These are phyloP conservation scores for Excoecaria agallocha DNA, from an alignment of 345 rosid species.

Conservation along the genomic window DNA sequence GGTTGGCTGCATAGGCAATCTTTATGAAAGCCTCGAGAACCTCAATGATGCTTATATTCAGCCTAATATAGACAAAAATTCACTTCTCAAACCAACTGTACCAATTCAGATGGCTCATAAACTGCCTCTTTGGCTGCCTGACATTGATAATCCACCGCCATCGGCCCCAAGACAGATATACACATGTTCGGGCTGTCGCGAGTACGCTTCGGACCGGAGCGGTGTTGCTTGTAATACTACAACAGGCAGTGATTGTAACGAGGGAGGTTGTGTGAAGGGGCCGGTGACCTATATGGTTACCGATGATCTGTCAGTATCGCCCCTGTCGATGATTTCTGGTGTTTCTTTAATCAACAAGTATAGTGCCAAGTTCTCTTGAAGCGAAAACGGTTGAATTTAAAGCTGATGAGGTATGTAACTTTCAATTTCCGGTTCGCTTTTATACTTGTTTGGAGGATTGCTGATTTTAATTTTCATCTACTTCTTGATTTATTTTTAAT, in stretches of 20 bases:
- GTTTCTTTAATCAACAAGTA: slow-evolving; percentile 14
- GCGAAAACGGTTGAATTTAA: slow-evolving; percentile 19
- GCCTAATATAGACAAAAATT: slow-evolving; percentile 10
- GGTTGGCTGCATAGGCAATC: slow-evolving; percentile 21
- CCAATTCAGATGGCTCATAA: no score
- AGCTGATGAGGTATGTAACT: slow-evolving; percentile 1
- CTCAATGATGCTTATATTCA: slow-evolving; percentile 14
- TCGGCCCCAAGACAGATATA: not conserved
- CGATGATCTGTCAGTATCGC: slow-evolving; percentile 16
- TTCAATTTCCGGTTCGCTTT: not conserved
- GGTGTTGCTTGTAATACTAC: not conserved
- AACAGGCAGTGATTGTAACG: not conserved
- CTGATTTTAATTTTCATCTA: no score
- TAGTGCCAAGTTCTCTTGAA: slow-evolving; percentile 4
- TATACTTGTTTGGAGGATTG: no score
- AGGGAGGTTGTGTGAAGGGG: slow-evolving; percentile 28
- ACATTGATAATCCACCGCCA: not conserved
- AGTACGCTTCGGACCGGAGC: not conserved
- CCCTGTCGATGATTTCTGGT: slow-evolving; percentile 17
- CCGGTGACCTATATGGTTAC: slow-evolving; percentile 17
- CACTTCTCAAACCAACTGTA: slow-evolving; percentile 4
- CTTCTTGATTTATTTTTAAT: no score
- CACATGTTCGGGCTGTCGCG: not conserved
- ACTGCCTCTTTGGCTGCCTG: slow-evolving; percentile 7
- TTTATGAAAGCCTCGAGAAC: slow-evolving; percentile 19